Evolutionary conservation across 2,329 filamentous ascomycete species (phyloP).

Genomic region (Penicillium sp.): DNA sequence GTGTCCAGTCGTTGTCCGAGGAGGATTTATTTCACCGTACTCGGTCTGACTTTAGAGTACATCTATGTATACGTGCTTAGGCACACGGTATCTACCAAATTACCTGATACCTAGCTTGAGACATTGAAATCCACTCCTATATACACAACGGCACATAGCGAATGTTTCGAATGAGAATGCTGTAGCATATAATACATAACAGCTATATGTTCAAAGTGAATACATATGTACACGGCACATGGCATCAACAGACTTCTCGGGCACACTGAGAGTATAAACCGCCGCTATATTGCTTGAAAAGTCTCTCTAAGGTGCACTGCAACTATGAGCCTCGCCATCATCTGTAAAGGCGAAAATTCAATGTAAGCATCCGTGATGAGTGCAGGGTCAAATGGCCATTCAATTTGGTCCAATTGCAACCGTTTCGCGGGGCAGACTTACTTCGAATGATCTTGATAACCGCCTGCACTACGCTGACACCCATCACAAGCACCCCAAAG

Average conservation of each 20-base stretch:
- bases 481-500: conserved; percentile 74
- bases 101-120: not conserved
- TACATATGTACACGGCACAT: not conserved
- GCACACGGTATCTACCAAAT: not conserved
- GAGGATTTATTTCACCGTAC: not conserved
- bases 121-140: not conserved
- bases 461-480: conserved; percentile 66
- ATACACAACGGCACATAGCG: not conserved
- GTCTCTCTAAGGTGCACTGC: conserved; percentile 1
- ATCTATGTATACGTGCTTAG: not conserved
- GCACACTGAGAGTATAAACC: not conserved
- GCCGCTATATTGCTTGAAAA: too few species aligned
- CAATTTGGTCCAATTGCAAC: not conserved
- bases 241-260: not conserved
- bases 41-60: not conserved
- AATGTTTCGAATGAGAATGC: not conserved
- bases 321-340: conserved; percentile 3
- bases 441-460: conserved; percentile 55
- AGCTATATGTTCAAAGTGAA: not conserved
- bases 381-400: not conserved
- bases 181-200: not conserved
- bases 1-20: not conserved
- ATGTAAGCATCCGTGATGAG: conserved; percentile 28
- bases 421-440: conserved; percentile 19
- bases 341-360: not conserved